Percentiles rank a stretch among this genome's conserved stretches.
Evolutionary conservation across 768 basidiomycete genomes (phyloP).

Genomic region (Suillus tomentosus): DNA sequence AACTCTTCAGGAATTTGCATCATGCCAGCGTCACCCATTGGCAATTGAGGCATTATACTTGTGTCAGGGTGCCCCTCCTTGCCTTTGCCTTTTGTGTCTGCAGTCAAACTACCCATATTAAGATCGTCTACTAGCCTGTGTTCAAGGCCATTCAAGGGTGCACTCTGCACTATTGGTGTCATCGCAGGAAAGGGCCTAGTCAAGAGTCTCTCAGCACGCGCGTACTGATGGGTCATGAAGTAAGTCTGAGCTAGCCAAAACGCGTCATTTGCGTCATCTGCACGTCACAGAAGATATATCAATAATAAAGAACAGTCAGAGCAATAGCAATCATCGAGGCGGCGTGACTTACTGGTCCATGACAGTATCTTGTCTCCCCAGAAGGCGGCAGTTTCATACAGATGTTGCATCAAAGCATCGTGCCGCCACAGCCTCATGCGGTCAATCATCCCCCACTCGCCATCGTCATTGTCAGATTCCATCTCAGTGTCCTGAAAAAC

Average conservation of each 20-base stretch:
- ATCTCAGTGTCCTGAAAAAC: conserved; percentile 71
- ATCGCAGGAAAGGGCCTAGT: conserved; percentile 78
- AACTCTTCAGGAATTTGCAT: conserved; percentile 67
- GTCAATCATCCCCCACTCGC: conserved; percentile 88
- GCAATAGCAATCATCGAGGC: not conserved
- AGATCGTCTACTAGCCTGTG: conserved; percentile 25
- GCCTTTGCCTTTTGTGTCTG: conserved; percentile 58
- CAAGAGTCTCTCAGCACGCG: conserved; percentile 88
- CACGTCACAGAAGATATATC: conserved; percentile 3
- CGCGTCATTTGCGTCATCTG: conserved; percentile 95
- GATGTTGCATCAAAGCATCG: conserved; percentile 97
- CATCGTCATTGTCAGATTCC: conserved; percentile 60
- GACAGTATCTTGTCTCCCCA: conserved; percentile 98
- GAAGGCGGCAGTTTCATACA: conserved; percentile 95
- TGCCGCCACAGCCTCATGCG: conserved; percentile 97
- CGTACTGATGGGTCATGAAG: conserved; percentile 94
- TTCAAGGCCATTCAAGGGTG: conserved; percentile 29
- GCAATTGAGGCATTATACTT: conserved; percentile 53
- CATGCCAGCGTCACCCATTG: conserved; percentile 71
- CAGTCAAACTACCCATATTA: conserved; percentile 45
- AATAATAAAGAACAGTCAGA: conserved; percentile 9
- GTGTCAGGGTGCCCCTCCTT: conserved; percentile 49
- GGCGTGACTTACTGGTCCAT: conserved; percentile 82
- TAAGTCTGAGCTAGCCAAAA: conserved; percentile 99
- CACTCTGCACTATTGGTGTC: conserved; percentile 40